phyloP scores from a whole-genome alignment of 257 asterid genomes.

The Plantago elongata region DNA sequence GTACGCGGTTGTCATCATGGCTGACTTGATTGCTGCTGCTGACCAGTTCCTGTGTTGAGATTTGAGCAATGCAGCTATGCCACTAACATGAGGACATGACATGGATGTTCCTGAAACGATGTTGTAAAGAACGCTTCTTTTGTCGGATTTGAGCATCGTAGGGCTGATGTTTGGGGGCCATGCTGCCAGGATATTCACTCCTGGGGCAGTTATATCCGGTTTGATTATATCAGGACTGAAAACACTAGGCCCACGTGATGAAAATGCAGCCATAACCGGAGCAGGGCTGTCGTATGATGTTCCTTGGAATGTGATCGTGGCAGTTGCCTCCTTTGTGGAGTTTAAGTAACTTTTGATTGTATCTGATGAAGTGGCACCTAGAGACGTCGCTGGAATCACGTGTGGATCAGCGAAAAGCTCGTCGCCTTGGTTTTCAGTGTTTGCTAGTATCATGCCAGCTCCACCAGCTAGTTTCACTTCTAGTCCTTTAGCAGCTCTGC shows the following conservation, averaged over 20 bases:
- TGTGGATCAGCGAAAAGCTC: conserved; percentile 65
- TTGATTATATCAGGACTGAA: conserved; percentile 49
- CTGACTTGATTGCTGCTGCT: conserved; percentile 72
- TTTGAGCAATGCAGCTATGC: conserved; percentile 60
- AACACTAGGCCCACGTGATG: conserved; percentile 71
- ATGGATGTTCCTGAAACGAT: conserved; percentile 75
- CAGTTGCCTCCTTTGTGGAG: conserved; percentile 34
- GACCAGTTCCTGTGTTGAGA: conserved; percentile 59
- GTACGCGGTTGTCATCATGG: conserved; percentile 69
- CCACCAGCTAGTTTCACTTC: conserved; percentile 62
- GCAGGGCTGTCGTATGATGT: conserved; percentile 45
- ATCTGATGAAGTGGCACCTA: conserved; percentile 44
- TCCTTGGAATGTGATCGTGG: conserved; percentile 42
- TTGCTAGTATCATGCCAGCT: conserved; percentile 60
- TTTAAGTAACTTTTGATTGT: conserved; percentile 39
- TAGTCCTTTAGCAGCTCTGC: conserved; percentile 58
- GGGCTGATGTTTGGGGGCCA: conserved; percentile 71
- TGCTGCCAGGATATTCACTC: conserved; percentile 72
- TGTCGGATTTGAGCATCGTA: conserved; percentile 42
- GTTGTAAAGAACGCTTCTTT: conserved; percentile 46
- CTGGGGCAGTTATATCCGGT: conserved; percentile 80
- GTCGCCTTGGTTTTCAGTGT: conserved; percentile 46
- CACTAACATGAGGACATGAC: conserved; percentile 79
- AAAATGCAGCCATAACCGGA: conserved; percentile 68
- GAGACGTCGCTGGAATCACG: conserved; percentile 49